Conservation (phyloP, 805 yeast genomes). For the Kodamaea fukazawae region DNA sequence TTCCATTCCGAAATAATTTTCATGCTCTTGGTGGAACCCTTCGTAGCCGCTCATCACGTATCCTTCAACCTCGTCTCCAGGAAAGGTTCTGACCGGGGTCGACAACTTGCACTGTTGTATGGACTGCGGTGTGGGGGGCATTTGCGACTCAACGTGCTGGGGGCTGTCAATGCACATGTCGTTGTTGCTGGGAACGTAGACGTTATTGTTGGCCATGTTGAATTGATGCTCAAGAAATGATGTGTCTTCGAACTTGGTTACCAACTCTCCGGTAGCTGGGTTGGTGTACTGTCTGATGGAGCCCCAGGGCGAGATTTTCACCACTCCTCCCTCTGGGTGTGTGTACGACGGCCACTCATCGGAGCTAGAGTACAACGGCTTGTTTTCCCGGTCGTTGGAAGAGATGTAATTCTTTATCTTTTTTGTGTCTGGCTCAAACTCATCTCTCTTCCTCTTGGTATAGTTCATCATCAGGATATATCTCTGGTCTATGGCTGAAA, state of each 20-base stretch:
- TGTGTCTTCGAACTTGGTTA: conserved; percentile 48
- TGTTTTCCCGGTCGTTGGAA: conserved; percentile 15
- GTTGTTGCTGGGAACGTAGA: conserved; percentile 3
- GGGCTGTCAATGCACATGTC: conserved; percentile 4
- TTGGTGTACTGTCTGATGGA: conserved; percentile 47
- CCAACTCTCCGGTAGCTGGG: conserved; percentile 41
- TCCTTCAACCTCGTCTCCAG: conserved; percentile 37
- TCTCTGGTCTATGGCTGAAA: neutral
- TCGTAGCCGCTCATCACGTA: conserved; percentile 37
- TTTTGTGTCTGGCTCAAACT: conserved; percentile 20
- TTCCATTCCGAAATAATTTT: conserved; percentile 27
- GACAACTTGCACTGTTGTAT: conserved; percentile 10
- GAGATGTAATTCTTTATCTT: conserved; percentile 19
- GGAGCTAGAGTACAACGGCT: conserved; percentile 13
- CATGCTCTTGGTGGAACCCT: conserved; percentile 24
- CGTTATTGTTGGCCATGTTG: conserved; percentile 1
- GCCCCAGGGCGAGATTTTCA: conserved; percentile 65
- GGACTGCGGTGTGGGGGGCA: conserved; percentile 18
- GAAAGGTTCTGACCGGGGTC: conserved; percentile 14
- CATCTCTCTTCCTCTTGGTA: conserved; percentile 24
- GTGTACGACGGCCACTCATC: conserved; percentile 55
- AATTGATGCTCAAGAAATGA: conserved; percentile 23
- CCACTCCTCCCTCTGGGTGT: conserved; percentile 62
- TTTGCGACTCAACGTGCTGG: conserved; percentile 8
- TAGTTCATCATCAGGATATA: conserved; percentile 8